Evolutionary conservation across 1,284 basidiomycete genomes (phyloP), one percentile per base, ranked within the genome.

Genomic region (Pterula multifida): DNA sequence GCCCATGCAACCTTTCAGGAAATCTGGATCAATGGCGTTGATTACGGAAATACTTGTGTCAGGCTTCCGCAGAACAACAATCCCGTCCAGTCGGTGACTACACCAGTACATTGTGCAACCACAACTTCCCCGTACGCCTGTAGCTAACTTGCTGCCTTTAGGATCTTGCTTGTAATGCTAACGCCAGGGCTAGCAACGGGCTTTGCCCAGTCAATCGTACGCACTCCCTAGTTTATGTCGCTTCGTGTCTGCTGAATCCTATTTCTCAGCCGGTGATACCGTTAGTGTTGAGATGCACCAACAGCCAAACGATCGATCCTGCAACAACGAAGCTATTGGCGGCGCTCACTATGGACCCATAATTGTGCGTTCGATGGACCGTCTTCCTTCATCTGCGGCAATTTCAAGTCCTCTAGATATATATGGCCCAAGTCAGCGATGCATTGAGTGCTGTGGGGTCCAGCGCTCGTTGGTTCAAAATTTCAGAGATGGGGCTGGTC

Each of bases 1-100:
- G 71, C 72, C 3, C 73, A 76, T 57, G 69, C 74, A 21, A 76
- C 74, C 3, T 77, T 72, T 64, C 73, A 77, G 59, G 66, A 75
- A 54, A 56, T 76, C 46, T 76, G 74, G 73, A 67, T 76, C 51
- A 73, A 73, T 51, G 68, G 66, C 49, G 68, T 73, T 28, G 74
- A 75, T 58, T 68, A 71, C 54, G 73, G 71, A 48, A 63, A 58
- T 25, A 68, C 67, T 39, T 76, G 73, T 56, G 71, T 69, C 35
- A 68, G 75, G 28, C 52, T 63, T 19, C 71, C 72, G 3, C 57
- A 56, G 17, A 72, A 67, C 59, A 76, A 77, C 61, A 66, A 59
- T 12, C 74, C 75, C 9, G 71, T 76, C 13, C 69, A 70, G 4
- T 63, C 60, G 50, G 68, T 72, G 9, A 63, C 63, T 12, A 67